Conservation (phyloP, 2,329 filamentous ascomycete species). For the Fusarium sacchari region DNA sequence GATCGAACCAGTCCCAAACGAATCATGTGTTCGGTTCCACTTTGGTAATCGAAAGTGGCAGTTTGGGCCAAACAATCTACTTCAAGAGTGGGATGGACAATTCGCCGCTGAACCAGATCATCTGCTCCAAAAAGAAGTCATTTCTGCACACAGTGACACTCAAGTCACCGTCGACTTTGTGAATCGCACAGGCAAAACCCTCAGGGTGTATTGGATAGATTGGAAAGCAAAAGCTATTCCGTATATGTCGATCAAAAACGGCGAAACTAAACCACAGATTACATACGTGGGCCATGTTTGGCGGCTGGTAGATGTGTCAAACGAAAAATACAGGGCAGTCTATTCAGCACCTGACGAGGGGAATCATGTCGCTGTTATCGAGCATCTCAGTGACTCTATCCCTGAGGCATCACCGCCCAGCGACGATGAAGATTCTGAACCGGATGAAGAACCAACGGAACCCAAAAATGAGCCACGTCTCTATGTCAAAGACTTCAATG, state of each 20-base stretch:
- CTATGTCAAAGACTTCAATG: constrained; percentile 14
- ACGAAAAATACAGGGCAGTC: constrained; percentile 17
- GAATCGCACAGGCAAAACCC: constrained; percentile 33
- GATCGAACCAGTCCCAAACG: constrained; percentile 29
- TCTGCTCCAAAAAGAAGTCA: constrained; percentile 29
- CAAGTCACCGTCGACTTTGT: constrained; percentile 35
- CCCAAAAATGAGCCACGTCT: not conserved
- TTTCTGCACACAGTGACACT: constrained; percentile 25
- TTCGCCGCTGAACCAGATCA: constrained; percentile 9
- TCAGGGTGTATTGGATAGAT: constrained; percentile 42
- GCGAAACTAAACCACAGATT: constrained; percentile 18
- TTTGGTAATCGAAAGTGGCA: constrained; percentile 31
- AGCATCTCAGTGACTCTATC: constrained; percentile 2
- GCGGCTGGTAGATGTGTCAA: constrained; percentile 24
- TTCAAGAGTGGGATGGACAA: constrained; percentile 33
- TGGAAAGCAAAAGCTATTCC: constrained; percentile 26
- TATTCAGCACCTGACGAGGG: constrained; percentile 22
- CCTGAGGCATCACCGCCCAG: not conserved
- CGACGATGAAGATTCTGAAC: not conserved
- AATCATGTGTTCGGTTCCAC: constrained; percentile 31
- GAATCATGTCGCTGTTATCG: constrained; percentile 25
- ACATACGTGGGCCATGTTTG: constrained; percentile 39
- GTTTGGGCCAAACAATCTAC: constrained; percentile 20
- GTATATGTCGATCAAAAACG: constrained; percentile 28
- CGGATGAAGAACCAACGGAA: not conserved